Conservation (phyloP, 2,329 filamentous ascomycete genomes). For the Epichloe bromicola region DNA sequence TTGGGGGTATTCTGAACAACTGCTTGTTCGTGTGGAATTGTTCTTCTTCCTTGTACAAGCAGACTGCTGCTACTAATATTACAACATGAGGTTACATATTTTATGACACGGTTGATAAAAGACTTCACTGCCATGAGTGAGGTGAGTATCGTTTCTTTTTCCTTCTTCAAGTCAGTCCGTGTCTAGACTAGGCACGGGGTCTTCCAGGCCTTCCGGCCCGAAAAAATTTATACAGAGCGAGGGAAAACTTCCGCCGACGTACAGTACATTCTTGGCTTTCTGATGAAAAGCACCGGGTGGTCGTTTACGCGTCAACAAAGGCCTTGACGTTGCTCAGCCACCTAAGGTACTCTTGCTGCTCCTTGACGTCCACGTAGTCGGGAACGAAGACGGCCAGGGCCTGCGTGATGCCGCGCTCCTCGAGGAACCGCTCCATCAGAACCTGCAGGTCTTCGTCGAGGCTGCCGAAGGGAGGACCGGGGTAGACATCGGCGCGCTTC, state of each 20-base stretch:
- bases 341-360: conserved; percentile 88
- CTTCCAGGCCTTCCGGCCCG: too few species aligned
- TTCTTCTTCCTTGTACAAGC: not conserved
- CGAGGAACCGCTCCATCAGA: conserved; percentile 82
- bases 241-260: not conserved
- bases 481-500: conserved; percentile 66
- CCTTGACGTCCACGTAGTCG: conserved; percentile 96
- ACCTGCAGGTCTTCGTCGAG: conserved; percentile 93
- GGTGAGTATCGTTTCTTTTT: too few species aligned
- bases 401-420: conserved; percentile 84
- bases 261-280: not conserved
- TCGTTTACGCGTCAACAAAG: conserved; percentile 59
- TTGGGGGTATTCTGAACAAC: too few species aligned
- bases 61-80: not conserved
- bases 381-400: conserved; percentile 81
- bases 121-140: not conserved
- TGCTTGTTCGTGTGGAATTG: too few species aligned
- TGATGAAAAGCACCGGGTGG: not conserved
- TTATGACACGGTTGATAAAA: not conserved
- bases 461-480: conserved; percentile 83
- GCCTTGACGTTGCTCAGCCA: conserved; percentile 83
- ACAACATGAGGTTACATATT: not conserved
- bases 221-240: too few species aligned
- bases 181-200: too few species aligned
- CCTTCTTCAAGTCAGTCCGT: too few species aligned